Evolutionary conservation across 2,329 filamentous ascomycete species (phyloP).

Genomic region (Sporothrix brasiliensis): DNA sequence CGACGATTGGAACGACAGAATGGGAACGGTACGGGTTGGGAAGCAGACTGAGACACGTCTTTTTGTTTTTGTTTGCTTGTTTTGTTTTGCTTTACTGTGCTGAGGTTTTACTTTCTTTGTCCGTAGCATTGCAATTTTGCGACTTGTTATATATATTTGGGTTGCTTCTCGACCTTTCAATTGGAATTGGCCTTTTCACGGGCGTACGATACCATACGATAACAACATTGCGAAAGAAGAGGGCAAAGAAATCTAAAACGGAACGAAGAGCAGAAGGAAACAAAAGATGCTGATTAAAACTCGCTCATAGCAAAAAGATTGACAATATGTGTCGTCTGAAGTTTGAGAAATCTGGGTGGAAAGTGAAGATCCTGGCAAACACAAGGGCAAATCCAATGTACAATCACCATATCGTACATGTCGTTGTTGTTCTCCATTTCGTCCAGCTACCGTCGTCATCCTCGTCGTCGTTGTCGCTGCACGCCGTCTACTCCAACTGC

Average conservation of each 20-base stretch:
- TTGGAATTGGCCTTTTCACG: constrained; percentile 3
- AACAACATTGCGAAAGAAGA: neutral
- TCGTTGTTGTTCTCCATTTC: neutral
- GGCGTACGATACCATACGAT: neutral
- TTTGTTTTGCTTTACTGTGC: neutral
- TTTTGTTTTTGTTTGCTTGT: neutral
- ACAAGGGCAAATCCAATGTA: neutral
- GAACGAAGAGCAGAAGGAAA: neutral
- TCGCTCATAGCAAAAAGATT: constrained; percentile 17
- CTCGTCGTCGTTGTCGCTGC: no score
- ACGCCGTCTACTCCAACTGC: constrained; percentile 58
- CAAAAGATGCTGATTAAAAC: constrained; percentile 23
- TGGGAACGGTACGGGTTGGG: neutral
- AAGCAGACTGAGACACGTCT: neutral
- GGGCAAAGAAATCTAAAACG: no score
- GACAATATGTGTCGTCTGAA: neutral
- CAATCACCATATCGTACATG: constrained; percentile 27
- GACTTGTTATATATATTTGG: neutral
- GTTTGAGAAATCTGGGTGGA: neutral
- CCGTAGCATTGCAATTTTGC: constrained; percentile 1
- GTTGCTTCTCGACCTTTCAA: neutral
- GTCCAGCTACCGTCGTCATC: neutral
- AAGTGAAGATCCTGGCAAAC: constrained; percentile 7
- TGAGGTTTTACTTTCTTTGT: neutral
- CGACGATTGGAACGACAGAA: neutral